Base-by-base conservation (phyloP, 139 green algal genomes). In the Choricystis sp. region DNA sequence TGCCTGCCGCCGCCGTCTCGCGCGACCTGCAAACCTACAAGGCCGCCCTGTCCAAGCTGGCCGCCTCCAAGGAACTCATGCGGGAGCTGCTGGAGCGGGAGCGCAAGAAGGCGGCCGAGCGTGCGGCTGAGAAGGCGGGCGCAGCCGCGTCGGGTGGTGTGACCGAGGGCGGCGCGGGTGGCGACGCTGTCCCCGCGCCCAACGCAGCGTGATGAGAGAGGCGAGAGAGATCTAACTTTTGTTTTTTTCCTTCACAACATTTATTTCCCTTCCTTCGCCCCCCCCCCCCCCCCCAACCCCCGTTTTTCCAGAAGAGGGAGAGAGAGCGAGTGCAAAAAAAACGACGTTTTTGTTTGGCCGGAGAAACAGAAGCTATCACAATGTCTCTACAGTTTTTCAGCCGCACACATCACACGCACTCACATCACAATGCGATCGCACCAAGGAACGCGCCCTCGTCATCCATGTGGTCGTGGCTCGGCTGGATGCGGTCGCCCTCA, bases 11-110 rank as follows among this genome's bases (percentile, higher is more conserved):
- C 49, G 66, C 68, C 5, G 85, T 96, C 22, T 95, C 88, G 74
- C 80, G 75, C 31, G 86, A 95, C 76, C 79, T 96, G 26, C 77
- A 86, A 59, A 72, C 91, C 63, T 95, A 95, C 83, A 95, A 95
- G 67, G 75, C 75, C 40, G 78, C 95, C 56, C 71, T 96, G 61
- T 86, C 77, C 63, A 94, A 94, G 83, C 76, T 95, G 65, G 74
- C 68, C 28, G 81, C 76, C 16, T 88, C 88, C 65, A 94, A 94
- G 81, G 89, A 94, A 68, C 70, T 94, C n/a, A 85, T 86, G 79
- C 31, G 69, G 31, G 83, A 92, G 73, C 83, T 94, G 59, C 29
- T 89, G 29, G 76, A 81, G 60, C 76, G 87, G 5, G 87, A 96
- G 80, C 83, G 87, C 76, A 81, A 72, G 66, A 92, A 93, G 81